Evolutionary conservation across 2,329 filamentous ascomycete genomes (phyloP).

Genomic region (Pseudocercospora vitis): DNA sequence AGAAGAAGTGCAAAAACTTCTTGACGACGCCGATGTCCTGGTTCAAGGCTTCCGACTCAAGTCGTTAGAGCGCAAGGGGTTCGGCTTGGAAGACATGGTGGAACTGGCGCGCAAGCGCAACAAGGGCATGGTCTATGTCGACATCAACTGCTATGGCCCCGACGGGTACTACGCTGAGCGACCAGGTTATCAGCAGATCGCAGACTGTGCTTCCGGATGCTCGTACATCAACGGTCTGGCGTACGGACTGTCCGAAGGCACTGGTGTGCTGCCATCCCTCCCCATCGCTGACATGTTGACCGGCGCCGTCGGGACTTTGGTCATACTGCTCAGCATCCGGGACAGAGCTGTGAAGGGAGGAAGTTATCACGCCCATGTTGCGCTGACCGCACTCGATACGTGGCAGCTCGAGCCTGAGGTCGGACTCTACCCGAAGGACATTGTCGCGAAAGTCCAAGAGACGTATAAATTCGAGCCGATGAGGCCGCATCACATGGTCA

Average conservation of each 20-base stretch:
- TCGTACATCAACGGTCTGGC: conserved; percentile 21
- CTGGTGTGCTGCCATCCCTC: conserved; percentile 25
- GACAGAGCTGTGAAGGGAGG: conserved; percentile 38
- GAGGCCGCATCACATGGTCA: conserved; percentile 36
- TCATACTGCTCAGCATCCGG: conserved; percentile 33
- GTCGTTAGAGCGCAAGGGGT: conserved; percentile 48
- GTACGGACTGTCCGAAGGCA: conserved; percentile 24
- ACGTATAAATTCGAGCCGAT: conserved; percentile 33
- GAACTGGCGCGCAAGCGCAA: conserved; percentile 38
- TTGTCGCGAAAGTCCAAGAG: conserved; percentile 32
- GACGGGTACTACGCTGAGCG: conserved; percentile 50
- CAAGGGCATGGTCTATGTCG: conserved; percentile 49
- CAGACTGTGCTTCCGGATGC: conserved; percentile 41
- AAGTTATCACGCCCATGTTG: conserved; percentile 38
- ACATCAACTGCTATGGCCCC: conserved; percentile 57
- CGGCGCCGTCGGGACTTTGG: conserved; percentile 25
- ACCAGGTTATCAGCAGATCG: conserved; percentile 56
- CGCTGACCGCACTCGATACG: conserved; percentile 37
- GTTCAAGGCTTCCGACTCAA: conserved; percentile 53
- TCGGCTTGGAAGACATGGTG: conserved; percentile 23
- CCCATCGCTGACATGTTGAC: conserved; percentile 23
- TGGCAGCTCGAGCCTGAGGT: conserved; percentile 37
- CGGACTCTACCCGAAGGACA: conserved; percentile 36
- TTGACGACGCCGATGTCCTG: conserved; percentile 52
- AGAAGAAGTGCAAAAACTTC: conserved; percentile 42